Evolutionary conservation across 2,329 filamentous ascomycete genomes (phyloP).

Genomic region (Penicillium sp.): DNA sequence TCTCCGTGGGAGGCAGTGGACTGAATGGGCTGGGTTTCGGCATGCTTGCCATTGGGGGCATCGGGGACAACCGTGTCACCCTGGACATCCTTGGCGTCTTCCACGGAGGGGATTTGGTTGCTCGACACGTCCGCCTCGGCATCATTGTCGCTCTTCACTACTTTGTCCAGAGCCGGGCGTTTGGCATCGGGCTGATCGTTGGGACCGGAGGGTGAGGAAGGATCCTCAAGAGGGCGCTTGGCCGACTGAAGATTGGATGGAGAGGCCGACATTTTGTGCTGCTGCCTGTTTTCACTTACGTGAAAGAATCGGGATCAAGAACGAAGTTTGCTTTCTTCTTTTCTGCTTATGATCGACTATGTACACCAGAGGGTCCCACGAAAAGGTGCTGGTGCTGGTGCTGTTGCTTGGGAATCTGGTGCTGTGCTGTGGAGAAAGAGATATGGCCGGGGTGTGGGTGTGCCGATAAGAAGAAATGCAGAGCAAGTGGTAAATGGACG

Average conservation of each 20-base stretch:
- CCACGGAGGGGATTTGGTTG: conserved; percentile 19
- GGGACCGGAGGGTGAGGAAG: conserved; percentile 88
- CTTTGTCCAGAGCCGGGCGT: conserved; percentile 92
- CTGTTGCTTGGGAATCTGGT: conserved; percentile 66
- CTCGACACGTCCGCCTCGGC: conserved; percentile 37
- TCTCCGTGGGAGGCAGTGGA: conserved; percentile 61
- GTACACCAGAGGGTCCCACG: conserved; percentile 87
- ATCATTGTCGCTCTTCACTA: conserved; percentile 66
- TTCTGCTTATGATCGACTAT: conserved; percentile 64
- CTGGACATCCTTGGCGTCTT: conserved; percentile 49
- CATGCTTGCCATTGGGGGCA: conserved; percentile 59
- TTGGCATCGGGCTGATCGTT: conserved; percentile 97
- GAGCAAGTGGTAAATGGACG: conserved; percentile 25
- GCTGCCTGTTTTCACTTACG: conserved; percentile 43
- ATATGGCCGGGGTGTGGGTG: conserved; percentile 40
- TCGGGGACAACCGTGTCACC: conserved; percentile 72
- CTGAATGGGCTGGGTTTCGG: conserved; percentile 63
- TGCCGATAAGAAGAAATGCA: conserved; percentile 28
- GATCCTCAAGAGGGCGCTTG: conserved; percentile 96
- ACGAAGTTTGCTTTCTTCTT: conserved; percentile 56
- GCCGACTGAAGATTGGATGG: conserved; percentile 54
- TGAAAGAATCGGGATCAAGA: conserved; percentile 52
- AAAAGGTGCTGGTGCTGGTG: conserved; percentile 93
- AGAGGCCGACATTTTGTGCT: conserved; percentile 69
- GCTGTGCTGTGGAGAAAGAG: conserved; percentile 34